Conservation (phyloP, 805 yeast genomes). For the Teunomyces atbi region DNA sequence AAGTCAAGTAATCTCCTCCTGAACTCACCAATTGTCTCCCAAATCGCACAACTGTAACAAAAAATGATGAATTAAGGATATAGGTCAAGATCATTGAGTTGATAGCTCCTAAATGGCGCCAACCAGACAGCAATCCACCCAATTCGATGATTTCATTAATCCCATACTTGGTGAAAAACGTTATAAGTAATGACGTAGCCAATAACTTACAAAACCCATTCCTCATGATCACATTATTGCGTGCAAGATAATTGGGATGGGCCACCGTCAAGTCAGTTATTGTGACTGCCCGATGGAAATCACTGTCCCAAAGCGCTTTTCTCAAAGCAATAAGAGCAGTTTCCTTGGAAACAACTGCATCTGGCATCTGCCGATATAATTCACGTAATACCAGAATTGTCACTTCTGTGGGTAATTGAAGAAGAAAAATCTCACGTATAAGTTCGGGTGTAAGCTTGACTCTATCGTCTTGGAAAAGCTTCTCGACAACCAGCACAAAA, state of each 20-base stretch:
- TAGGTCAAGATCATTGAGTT: slow-evolving; percentile 47
- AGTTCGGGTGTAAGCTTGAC: slow-evolving; percentile 22
- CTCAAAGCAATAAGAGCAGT: slow-evolving; percentile 65
- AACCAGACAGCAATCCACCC: slow-evolving; percentile 38
- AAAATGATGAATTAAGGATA: slow-evolving; percentile 39
- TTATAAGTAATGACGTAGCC: slow-evolving; percentile 30
- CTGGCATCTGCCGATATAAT: slow-evolving; percentile 18
- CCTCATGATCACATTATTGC: slow-evolving; percentile 29
- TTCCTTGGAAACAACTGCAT: slow-evolving; percentile 28
- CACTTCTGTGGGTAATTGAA: slow-evolving; percentile 32
- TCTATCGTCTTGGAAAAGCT: slow-evolving; percentile 19
- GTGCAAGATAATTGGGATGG: slow-evolving; percentile 45
- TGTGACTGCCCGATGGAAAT: slow-evolving; percentile 53
- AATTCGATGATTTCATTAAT: slow-evolving; percentile 34
- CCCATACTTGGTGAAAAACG: slow-evolving; percentile 42
- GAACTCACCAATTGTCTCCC: slow-evolving; percentile 37
- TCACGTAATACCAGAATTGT: slow-evolving; percentile 21
- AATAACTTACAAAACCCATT: slow-evolving; percentile 30
- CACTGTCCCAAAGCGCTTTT: slow-evolving; percentile 54
- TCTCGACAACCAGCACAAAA: slow-evolving; percentile 13
- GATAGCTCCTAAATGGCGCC: slow-evolving; percentile 42
- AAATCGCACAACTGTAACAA: slow-evolving; percentile 38
- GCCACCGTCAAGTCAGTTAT: slow-evolving; percentile 64
- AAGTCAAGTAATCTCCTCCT: slow-evolving; percentile 55
- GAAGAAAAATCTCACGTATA: slow-evolving; percentile 27